Evolutionary conservation across 352 stramenopile species (phyloP), one percentile per base, ranked within the genome.

Genomic region (Pilasporangium apinafurcum): DNA sequence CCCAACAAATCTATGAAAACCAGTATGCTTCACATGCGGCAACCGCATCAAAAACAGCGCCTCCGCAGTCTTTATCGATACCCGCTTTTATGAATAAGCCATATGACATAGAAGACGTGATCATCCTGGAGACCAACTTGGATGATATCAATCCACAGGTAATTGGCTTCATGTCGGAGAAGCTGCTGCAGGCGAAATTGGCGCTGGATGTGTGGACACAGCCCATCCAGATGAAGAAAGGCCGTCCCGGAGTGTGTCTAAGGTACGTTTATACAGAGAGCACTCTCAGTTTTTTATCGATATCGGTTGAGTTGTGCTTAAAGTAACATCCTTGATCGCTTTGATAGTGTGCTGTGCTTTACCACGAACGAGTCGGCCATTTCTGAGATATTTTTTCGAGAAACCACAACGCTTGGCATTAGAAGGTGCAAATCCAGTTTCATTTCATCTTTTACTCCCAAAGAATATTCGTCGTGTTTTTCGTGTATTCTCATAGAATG

Each of bases 211-310:
- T 88, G 37, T 97, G 88, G 88, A 80, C 83, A 22, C 71, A 78
- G 42, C 66, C 80, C 26, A 93, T 95, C 53, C 69, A 90, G 30
- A 97, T 97, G 88, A 97, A 97, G 65, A 97, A 97, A 60, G 84
- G 80, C 21, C 75, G 86, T 0, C 78, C 82, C 5, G 86, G 59
- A 1, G 59, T 84, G 17, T 75, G 83, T 21, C 60, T 97, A 33
- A 86, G 68, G 76, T 89, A 52, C 13, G 35, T 35, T 40, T 29
- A 7, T 22, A 10, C 9, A 33, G 17, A 16, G 5, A 26, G 21
- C 22, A 20, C 27, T 7, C 33, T 37, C 2, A 53, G 38, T 16
- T 26, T 29, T 8, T 40, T n/a, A n/a, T n/a, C n/a, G n/a, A n/a
- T n/a, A n/a, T n/a, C n/a, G n/a, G n/a, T n/a, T n/a, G n/a, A n/a